Evolutionary conservation across 176 grass and related monocot genomes (phyloP).

Genomic region (Sorghum bicolor): DNA sequence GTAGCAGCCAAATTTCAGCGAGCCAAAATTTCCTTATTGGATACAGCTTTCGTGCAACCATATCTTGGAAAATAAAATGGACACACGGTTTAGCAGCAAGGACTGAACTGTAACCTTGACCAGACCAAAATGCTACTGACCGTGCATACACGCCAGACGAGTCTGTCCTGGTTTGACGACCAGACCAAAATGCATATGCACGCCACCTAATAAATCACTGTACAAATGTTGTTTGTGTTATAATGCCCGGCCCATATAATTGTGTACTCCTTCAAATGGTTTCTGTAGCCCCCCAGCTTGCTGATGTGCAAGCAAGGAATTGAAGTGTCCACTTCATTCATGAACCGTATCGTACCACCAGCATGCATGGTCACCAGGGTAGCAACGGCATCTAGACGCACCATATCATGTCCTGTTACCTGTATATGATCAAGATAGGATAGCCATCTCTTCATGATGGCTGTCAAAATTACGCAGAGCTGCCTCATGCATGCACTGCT

Average conservation of each 20-base stretch:
- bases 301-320: conserved; percentile 35
- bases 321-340: conserved; percentile 26
- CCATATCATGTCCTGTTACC: background rate
- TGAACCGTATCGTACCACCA: background rate
- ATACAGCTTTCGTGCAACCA: background rate
- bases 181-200: background rate
- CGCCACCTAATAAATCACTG: background rate
- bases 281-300: background rate
- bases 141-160: conserved; percentile 3
- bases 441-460: background rate
- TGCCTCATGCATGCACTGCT: background rate
- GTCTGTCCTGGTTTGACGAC: background rate
- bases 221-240: background rate
- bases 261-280: background rate
- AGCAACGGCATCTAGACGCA: background rate
- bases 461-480: background rate
- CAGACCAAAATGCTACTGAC: no score
- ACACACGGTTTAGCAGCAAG: conserved; percentile 50
- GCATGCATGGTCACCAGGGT: background rate
- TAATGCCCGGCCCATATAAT: background rate
- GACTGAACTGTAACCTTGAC: conserved; percentile 50
- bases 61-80: background rate
- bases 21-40: conserved; percentile 2
- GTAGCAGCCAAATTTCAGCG: no score
- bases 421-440: conserved; percentile 17